A percentile compares a stretch with the other conserved stretches of the same genome.
Evolutionary conservation across 2,329 filamentous ascomycete genomes (phyloP).

Genomic region (Phialocephala sp.): DNA sequence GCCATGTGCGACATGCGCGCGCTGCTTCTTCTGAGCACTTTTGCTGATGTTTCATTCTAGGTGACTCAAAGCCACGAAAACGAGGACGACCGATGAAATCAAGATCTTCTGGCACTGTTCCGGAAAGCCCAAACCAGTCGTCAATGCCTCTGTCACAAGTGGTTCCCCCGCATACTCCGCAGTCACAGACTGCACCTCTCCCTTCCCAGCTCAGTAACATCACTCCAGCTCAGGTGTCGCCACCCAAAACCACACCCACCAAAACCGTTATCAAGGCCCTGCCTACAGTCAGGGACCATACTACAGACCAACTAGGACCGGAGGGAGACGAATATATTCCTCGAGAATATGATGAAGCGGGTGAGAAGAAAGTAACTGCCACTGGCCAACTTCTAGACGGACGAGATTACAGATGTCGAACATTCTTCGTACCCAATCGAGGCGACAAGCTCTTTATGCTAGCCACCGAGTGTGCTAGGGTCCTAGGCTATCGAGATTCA

Average conservation of each 20-base stretch:
- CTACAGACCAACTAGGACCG: slow-evolving; percentile 89
- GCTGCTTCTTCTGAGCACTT: slow-evolving; percentile 25
- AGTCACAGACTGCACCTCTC: slow-evolving; percentile 46
- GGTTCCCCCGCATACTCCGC: slow-evolving; percentile 60
- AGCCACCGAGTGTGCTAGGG: slow-evolving; percentile 93
- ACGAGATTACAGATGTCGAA: slow-evolving; percentile 90
- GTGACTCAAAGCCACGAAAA: slow-evolving; percentile 49
- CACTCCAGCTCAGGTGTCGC: slow-evolving; percentile 58
- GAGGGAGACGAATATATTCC: slow-evolving; percentile 95
- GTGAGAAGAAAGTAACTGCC: slow-evolving; percentile 89
- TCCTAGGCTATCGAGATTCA: slow-evolving; percentile 94
- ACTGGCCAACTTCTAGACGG: slow-evolving; percentile 83
- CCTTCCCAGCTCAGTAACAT: slow-evolving; percentile 41
- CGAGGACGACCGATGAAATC: slow-evolving; percentile 45
- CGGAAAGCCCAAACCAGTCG: slow-evolving; percentile 63
- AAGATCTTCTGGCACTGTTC: slow-evolving; percentile 53
- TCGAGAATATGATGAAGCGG: slow-evolving; percentile 88
- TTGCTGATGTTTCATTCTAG: slow-evolving; percentile 43
- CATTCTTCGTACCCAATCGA: slow-evolving; percentile 88
- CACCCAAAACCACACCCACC: slow-evolving; percentile 79
- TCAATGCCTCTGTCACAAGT: slow-evolving; percentile 52
- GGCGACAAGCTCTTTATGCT: slow-evolving; percentile 98
- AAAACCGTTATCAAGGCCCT: slow-evolving; percentile 91
- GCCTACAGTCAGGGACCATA: slow-evolving; percentile 95
- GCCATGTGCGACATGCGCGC: slow-evolving; percentile 39